Conservation (phyloP, 2,329 filamentous ascomycete species). For the Scleromitrula shiraiana region DNA sequence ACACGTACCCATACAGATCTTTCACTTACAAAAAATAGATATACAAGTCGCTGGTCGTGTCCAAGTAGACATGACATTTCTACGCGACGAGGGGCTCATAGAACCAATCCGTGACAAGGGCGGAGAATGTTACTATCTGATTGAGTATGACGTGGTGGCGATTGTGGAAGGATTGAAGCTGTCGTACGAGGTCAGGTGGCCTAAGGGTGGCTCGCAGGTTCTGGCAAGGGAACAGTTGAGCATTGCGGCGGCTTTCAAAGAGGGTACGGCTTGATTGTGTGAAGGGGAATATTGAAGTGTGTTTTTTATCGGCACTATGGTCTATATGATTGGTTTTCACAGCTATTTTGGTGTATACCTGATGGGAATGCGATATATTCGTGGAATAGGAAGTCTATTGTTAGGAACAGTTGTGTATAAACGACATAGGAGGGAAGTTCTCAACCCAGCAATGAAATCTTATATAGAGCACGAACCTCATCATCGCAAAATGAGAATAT, state of each 20-base stretch:
- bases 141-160: constrained; percentile 16
- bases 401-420: too few species aligned
- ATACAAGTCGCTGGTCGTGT: constrained; percentile 14
- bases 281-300: too few species aligned
- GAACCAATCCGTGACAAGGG: background rate
- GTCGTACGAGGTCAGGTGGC: constrained; percentile 17
- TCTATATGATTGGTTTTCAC: too few species aligned
- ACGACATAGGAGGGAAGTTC: too few species aligned
- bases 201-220: constrained; percentile 1
- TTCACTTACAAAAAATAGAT: constrained; percentile 7
- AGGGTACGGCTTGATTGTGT: constrained; percentile 11
- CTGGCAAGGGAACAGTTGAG: constrained; percentile 9
- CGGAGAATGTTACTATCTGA: constrained; percentile 10
- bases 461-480: too few species aligned
- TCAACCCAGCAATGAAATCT: too few species aligned
- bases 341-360: too few species aligned
- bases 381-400: too few species aligned
- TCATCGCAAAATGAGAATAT: too few species aligned
- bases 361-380: too few species aligned
- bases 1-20: too few species aligned
- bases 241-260: constrained; percentile 19
- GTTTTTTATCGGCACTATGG: too few species aligned
- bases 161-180: constrained; percentile 17
- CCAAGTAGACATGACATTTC: constrained; percentile 16
- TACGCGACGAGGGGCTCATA: constrained; percentile 12